Conservation (phyloP, 1,284 basidiomycete species). For the Ganoderma sinense region DNA sequence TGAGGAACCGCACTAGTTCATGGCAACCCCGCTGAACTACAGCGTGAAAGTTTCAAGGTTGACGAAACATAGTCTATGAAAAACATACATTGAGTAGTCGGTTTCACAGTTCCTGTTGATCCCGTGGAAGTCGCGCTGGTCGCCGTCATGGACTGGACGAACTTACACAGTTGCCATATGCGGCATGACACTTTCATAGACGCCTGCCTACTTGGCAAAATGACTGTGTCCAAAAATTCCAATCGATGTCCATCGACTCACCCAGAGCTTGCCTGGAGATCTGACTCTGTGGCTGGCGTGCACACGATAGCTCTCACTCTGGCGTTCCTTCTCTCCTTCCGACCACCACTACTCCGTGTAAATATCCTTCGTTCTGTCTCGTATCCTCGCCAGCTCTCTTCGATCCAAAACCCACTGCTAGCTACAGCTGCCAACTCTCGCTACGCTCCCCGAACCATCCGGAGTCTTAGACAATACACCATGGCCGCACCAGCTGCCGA, state of each 20-base stretch:
- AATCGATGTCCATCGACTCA: conserved; percentile 26
- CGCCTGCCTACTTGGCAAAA: conserved; percentile 7
- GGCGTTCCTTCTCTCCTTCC: conserved; percentile 23
- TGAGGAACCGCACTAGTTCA: no score
- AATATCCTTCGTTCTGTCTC: conserved; percentile 21
- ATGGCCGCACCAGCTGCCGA: conserved; percentile 26
- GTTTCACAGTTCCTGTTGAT: not conserved
- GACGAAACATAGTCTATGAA: no score
- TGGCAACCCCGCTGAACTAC: no score
- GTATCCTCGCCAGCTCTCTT: conserved; percentile 4
- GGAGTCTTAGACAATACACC: conserved; percentile 1
- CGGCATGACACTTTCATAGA: conserved; percentile 16
- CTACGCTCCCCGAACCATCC: not conserved
- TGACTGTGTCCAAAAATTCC: conserved; percentile 31
- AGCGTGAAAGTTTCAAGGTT: no score
- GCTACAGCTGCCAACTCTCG: not conserved
- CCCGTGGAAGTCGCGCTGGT: not conserved
- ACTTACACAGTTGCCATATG: conserved; percentile 25
- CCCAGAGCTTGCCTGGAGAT: conserved; percentile 17
- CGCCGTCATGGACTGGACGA: not conserved
- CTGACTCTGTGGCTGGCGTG: conserved; percentile 14
- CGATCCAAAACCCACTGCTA: not conserved
- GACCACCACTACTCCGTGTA: conserved; percentile 28
- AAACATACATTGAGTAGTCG: no score
- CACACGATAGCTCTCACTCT: conserved; percentile 5